These are phyloP conservation scores for Phytophthora capsici DNA, from an alignment of 352 stramenopile genomes.

Conservation along the genomic window DNA sequence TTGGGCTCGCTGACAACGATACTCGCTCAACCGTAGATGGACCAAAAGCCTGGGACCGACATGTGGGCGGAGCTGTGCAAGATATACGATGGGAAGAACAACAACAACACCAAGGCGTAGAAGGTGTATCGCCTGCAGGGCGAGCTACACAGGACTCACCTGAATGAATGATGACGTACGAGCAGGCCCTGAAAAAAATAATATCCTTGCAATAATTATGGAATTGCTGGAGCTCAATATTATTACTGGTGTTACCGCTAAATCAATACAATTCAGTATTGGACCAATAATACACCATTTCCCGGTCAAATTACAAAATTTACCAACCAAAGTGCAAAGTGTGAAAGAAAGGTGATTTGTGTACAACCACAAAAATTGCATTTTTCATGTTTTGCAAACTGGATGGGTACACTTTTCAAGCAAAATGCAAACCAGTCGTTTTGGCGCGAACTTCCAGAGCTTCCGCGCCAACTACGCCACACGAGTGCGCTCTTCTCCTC, in stretches of 20 bases:
- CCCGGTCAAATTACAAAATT: conserved; percentile 2
- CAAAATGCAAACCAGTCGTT: conserved; percentile 2
- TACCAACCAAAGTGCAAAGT: conserved; percentile 1
- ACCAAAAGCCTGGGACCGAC: conserved; percentile 1
- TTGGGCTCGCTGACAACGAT: conserved; percentile 12
- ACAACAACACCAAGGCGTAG: conserved; percentile 2
- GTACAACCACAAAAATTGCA: background rate
- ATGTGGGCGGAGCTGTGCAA: background rate
- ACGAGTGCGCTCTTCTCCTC: too few relatives aligned
- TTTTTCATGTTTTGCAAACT: conserved; percentile 5
- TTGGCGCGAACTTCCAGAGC: background rate
- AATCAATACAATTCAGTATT: too few relatives aligned
- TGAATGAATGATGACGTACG: conserved; percentile 1
- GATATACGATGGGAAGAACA: conserved; percentile 6
- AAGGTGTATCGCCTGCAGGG: conserved; percentile 5
- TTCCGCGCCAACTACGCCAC: too few relatives aligned
- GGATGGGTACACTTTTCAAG: too few relatives aligned
- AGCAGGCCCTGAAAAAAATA: too few relatives aligned
- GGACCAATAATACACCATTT: conserved; percentile 23
- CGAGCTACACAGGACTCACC: background rate
- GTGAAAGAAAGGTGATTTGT: background rate
- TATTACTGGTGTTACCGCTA: too few relatives aligned
- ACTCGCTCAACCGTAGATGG: conserved; percentile 15
- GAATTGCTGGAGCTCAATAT: too few relatives aligned
- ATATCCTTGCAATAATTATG: too few relatives aligned